Base-by-base conservation (phyloP, 179 eudicot species). In the Pouteria campechiana region DNA sequence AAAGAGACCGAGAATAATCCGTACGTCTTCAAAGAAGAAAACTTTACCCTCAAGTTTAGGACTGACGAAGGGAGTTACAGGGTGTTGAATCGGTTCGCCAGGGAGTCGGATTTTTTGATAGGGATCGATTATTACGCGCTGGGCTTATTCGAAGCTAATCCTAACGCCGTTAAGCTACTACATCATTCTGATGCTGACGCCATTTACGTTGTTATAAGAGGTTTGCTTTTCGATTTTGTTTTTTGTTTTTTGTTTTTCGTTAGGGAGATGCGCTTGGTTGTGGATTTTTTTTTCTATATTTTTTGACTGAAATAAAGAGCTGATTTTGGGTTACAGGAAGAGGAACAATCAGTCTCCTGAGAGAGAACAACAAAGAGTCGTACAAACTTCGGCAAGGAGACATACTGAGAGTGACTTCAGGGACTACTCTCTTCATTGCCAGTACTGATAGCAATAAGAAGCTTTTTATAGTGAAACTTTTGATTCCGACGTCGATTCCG, bases 71-170 rank as follows among this genome's bases (percentile, higher is more conserved):
- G 97, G 14, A 61, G 59, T 4, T 29, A 70, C 8, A 48, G 69
- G 8, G 58, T 73, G 13, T 78, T 88, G 14, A 70, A 64, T 32
- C 73, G 53, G 6, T 88, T 88, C 46, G 63, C 52, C 7, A 35
- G 83, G 32, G 60, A 79, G 15, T 78, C 94, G 0, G 48, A 60
- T 18, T 81, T 77, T 31, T 74, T 84, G 19, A 52, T 61, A 7
- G 88, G 94, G 20, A 78, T 88, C 35, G 74, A 75, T 46, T 75
- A 84, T 46, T 75, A 24, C 38, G 76, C 94, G 45, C 62, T 88
- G 25, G 37, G 59, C 10, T 45, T 81, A 22, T 67, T 81, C 28
- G 88, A 78, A 65, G 71, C 85, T 22, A 58, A 78, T 25, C 97
- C 97, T 31, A 79, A 64, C 27, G 84, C 95, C 33, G 78, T 88